phyloP scores from a whole-genome alignment of 2,329 filamentous ascomycete species.

The Nemania abortiva region DNA sequence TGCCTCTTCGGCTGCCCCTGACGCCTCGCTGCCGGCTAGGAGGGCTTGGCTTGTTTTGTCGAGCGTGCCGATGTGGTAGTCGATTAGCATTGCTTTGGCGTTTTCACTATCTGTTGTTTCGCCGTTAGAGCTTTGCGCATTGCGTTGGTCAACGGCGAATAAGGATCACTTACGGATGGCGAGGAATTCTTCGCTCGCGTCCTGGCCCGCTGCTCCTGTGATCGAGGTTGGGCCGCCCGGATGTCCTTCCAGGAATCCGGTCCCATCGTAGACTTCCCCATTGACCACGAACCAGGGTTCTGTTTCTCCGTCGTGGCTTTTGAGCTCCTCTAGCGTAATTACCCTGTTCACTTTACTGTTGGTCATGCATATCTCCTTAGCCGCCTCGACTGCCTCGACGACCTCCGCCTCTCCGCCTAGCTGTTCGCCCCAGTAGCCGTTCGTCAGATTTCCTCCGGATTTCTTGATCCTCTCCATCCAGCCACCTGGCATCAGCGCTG shows the following conservation, averaged over 20 bases:
- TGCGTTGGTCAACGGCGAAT: constrained; percentile 44
- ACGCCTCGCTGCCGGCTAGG: constrained; percentile 60
- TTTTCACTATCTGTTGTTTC: constrained; percentile 82
- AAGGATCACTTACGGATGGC: constrained; percentile 79
- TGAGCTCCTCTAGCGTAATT: constrained; percentile 79
- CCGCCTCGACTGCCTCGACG: constrained; percentile 60
- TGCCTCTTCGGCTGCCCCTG: constrained; percentile 49
- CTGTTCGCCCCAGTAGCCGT: constrained; percentile 87
- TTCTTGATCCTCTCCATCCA: constrained; percentile 97
- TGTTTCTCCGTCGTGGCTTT: constrained; percentile 72
- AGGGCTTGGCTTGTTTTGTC: constrained; percentile 68
- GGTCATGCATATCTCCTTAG: constrained; percentile 81
- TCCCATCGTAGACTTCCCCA: constrained; percentile 90
- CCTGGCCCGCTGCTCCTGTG: constrained; percentile 81
- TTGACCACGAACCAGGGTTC: constrained; percentile 90
- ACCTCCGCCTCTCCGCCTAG: constrained; percentile 64
- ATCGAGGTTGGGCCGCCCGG: constrained; percentile 91
- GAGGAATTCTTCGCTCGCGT: constrained; percentile 89
- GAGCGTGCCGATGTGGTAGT: constrained; percentile 86
- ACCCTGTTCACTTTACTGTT: constrained; percentile 71
- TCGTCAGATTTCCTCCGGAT: constrained; percentile 80
- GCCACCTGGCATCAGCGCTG: constrained; percentile 79
- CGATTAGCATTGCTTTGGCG: constrained; percentile 88
- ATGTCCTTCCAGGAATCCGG: constrained; percentile 81
- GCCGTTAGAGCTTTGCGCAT: constrained; percentile 26